Base-by-base conservation (phyloP, 2,329 filamentous ascomycete genomes). In the Exutisphaerella laricina region DNA sequence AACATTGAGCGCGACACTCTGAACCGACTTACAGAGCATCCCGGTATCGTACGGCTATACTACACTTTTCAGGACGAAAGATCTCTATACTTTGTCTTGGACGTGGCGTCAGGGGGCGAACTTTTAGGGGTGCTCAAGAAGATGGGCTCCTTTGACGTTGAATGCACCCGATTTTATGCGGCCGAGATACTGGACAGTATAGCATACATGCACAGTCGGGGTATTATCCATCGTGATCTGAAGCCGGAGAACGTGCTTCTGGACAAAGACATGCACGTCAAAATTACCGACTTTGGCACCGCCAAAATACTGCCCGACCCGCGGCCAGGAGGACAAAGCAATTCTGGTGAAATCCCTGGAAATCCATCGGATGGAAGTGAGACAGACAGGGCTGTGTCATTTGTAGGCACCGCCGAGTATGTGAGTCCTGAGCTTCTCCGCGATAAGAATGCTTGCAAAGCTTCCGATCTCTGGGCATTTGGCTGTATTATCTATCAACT, bases 1-100 rank as follows among this genome's bases (percentile, higher is more conserved):
- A 98, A 97, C 67, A 98, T 98, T 58, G 92, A 98, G 67, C 96
- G 96, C 70, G 90, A 98, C 67, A 97, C 92, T 0, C 73, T 98
- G 43, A 98, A 98, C 62, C 82, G 92, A 50, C 73, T 98, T 45
- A 97, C 90, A 3, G 90, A 98, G 51, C 92, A 98, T 60, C 92
- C 92, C 5, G 92, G 92, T 14, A 90, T 98, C 46, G 89, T 98
- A 44, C 85, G 92, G 50, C 75, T 98, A 31, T 98, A 97, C 67
- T 98, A 98, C 67, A 98, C 92, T 1, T 98, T 98, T 61, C 92
- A 98, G 65, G 92, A 98, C 66, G 90, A 97, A 63, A 79, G 85
- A 16, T 97, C 89, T 3, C 73, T 98, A 3, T 98, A 98, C 69
- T 98, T 97, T 63, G 92, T 98, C 17, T 74, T 98, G 50, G 92